phyloP scores from a whole-genome alignment of 2,329 filamentous ascomycete genomes.

The Xylaria multiplex region DNA sequence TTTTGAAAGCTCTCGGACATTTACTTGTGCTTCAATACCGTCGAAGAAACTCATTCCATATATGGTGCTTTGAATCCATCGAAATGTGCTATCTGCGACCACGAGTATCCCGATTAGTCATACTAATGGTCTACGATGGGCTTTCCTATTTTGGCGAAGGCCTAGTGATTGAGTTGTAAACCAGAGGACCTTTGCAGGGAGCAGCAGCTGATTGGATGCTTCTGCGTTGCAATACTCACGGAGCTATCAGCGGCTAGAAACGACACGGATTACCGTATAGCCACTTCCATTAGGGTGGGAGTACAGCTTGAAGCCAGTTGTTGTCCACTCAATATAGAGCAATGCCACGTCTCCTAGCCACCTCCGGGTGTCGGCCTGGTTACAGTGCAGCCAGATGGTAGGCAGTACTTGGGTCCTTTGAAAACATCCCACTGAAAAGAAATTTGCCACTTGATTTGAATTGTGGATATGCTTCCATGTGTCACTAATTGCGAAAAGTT shows the following conservation, averaged over 20 bases:
- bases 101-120: background rate
- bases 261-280: background rate
- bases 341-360: background rate
- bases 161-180: slow-evolving; percentile 10
- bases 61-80: slow-evolving; percentile 11
- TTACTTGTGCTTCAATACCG: slow-evolving; percentile 7
- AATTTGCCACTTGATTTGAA: background rate
- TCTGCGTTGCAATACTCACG: background rate
- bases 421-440: background rate
- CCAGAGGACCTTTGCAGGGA: background rate
- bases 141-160: background rate
- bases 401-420: background rate
- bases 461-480: background rate
- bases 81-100: slow-evolving; percentile 8
- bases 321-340: background rate
- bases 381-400: slow-evolving; percentile 1
- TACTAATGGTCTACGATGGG: background rate
- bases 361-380: background rate
- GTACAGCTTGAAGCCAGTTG: background rate
- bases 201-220: background rate
- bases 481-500: background rate
- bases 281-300: background rate
- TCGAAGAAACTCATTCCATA: slow-evolving; percentile 11
- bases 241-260: background rate
- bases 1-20: slow-evolving; percentile 8